Percentiles rank a stretch among this genome's conserved stretches.
Evolutionary conservation across 2,329 filamentous ascomycete genomes (phyloP).

Genomic region (Chalara sp.): DNA sequence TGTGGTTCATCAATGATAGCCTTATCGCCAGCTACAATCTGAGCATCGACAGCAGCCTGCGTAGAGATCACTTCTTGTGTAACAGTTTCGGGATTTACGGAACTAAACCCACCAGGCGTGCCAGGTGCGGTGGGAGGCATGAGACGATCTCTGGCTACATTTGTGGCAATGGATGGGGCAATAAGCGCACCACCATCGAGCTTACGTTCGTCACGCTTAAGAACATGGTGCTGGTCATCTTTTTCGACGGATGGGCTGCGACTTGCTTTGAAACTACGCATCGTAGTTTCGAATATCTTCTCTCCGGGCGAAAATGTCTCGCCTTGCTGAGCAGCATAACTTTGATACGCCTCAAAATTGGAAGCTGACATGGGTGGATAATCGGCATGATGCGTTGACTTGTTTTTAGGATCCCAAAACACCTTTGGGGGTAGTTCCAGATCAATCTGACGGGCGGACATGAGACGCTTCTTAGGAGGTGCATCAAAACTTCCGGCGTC

Average conservation of each 20-base stretch:
- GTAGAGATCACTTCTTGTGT: background rate
- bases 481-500: slow-evolving; percentile 19
- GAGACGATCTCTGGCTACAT: slow-evolving; percentile 5
- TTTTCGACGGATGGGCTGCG: slow-evolving; percentile 21
- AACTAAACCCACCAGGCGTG: slow-evolving; percentile 9
- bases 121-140: slow-evolving; percentile 9
- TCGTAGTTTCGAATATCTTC: slow-evolving; percentile 34
- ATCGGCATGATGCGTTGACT: slow-evolving; percentile 50
- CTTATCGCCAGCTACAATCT: slow-evolving; percentile 10
- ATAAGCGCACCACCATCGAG: slow-evolving; percentile 12
- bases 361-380: slow-evolving; percentile 59
- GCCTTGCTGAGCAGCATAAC: slow-evolving; percentile 41
- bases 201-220: slow-evolving; percentile 20
- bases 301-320: slow-evolving; percentile 48
- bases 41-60: background rate
- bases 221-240: slow-evolving; percentile 9
- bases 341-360: slow-evolving; percentile 48
- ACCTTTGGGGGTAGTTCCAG: slow-evolving; percentile 46
- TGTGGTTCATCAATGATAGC: slow-evolving; percentile 1
- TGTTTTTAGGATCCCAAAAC: slow-evolving; percentile 50
- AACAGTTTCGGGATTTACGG: background rate
- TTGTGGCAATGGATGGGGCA: no score
- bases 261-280: slow-evolving; percentile 22
- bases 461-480: slow-evolving; percentile 40
- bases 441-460: slow-evolving; percentile 52